A percentile compares a stretch with the other conserved stretches of the same genome.
Evolutionary conservation across 2,329 filamentous ascomycete species (phyloP).

Genomic region (Penicillium sp.): DNA sequence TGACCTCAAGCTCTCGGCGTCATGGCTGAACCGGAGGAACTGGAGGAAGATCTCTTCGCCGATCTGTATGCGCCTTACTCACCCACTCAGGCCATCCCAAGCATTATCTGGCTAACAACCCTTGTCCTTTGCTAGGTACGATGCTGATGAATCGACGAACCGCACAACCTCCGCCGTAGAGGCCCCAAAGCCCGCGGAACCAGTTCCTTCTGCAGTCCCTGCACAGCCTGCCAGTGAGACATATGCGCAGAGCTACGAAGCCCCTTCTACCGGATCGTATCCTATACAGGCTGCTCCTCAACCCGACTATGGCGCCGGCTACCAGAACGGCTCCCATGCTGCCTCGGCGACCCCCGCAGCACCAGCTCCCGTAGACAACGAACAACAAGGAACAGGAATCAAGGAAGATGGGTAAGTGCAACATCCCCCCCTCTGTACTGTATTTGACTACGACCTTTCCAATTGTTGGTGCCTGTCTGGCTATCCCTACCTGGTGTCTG

Average conservation of each 20-base stretch:
- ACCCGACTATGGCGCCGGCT: constrained; percentile 22
- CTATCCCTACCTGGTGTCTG: constrained; percentile 10
- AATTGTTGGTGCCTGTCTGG: constrained; percentile 4
- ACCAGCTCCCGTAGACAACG: constrained; percentile 29
- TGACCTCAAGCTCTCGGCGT: constrained; percentile 25
- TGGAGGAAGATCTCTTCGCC: constrained; percentile 92
- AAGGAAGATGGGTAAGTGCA: constrained; percentile 91
- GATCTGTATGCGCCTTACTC: constrained; percentile 67
- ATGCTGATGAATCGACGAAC: constrained; percentile 59
- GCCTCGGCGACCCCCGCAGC: constrained; percentile 20
- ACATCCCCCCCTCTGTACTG: not conserved
- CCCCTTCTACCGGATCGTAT: constrained; percentile 29
- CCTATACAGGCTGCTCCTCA: constrained; percentile 23
- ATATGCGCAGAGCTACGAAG: constrained; percentile 33
- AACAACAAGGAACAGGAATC: constrained; percentile 51
- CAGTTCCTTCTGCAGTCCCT: constrained; percentile 30
- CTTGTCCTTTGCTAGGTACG: constrained; percentile 53
- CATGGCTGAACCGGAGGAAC: constrained; percentile 78
- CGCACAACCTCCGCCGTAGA: constrained; percentile 30
- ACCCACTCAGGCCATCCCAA: constrained; percentile 1
- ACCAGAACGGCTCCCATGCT: constrained; percentile 30
- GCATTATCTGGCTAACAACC: constrained; percentile 11
- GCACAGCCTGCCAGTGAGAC: constrained; percentile 33
- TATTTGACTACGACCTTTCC: no score
- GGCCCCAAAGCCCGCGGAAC: constrained; percentile 41